A percentile compares a stretch with the other conserved stretches of the same genome.
Evolutionary conservation across 1,139 yeast genomes (phyloP).

Genomic region (Kazachstania sp.): DNA sequence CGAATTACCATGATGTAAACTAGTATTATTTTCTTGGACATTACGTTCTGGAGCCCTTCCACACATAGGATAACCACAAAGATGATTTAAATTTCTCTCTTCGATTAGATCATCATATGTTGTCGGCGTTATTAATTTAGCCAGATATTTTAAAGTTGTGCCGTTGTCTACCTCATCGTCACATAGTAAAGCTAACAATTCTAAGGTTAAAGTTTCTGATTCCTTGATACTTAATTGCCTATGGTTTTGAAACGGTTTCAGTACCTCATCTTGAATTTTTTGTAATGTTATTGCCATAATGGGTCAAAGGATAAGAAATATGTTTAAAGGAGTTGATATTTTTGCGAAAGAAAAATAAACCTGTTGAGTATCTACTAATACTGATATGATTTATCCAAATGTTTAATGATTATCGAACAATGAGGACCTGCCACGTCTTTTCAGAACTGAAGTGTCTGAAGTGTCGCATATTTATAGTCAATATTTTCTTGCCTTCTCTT

Average conservation of each 20-base stretch:
- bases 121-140: slow-evolving; percentile 63
- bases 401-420: too few species aligned
- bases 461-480: too few species aligned
- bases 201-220: slow-evolving; percentile 45
- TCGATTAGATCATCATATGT: slow-evolving; percentile 67
- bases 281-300: slow-evolving; percentile 7
- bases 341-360: neutral
- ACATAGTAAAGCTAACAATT: slow-evolving; percentile 49
- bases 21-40: neutral
- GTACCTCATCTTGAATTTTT: slow-evolving; percentile 19
- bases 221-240: slow-evolving; percentile 44
- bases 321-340: neutral
- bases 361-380: too few species aligned
- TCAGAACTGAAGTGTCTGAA: too few species aligned
- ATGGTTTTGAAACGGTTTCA: slow-evolving; percentile 25
- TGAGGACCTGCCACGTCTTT: too few species aligned
- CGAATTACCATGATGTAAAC: slow-evolving; percentile 23
- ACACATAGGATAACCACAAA: slow-evolving; percentile 82
- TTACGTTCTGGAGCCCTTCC: slow-evolving; percentile 38
- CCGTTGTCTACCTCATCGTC: slow-evolving; percentile 46
- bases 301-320: neutral
- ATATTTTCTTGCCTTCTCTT: too few species aligned
- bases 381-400: too few species aligned
- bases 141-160: slow-evolving; percentile 50
- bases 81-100: slow-evolving; percentile 72